Base-by-base conservation (phyloP, 495 filamentous ascomycete genomes). In the Geopyxis carbonaria region DNA sequence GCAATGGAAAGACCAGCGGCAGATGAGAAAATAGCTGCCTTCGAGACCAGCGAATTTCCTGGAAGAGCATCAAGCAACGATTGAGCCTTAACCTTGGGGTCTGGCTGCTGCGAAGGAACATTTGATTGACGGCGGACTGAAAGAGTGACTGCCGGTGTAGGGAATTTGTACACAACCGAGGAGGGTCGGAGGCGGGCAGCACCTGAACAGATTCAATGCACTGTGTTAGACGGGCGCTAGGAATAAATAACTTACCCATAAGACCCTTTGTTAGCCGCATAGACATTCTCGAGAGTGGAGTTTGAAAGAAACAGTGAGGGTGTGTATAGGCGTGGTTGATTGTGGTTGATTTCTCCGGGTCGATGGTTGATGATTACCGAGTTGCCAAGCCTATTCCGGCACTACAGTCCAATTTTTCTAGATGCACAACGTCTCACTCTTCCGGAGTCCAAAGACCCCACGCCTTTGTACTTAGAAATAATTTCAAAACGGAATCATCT, bases 11-110 rank as follows among this genome's bases (percentile, higher is more conserved):
- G 57, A 66, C 83, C 86, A 58, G 91, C 83, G 42, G 75, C 76
- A 43, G 83, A 84, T 52, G 89, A 95, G 42, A 99, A 74, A 61
- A 92, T 80, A 56, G 91, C 91, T 46, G 83, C 84, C 74, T 95
- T 99, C 61, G 82, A 84, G 60, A 89, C 61, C 50, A 93, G 68
- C 50, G 69, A 77, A 68, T 69, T 81, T 53, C 86, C 79, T 50
- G 84, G 81, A 31, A 99, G 66, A 45, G 86, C 64, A 53, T 95
- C 79, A 53, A 99, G 64, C 65, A 99, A 78, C 22, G 83, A 91
- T 67, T 93, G 80, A 27, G 91, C 91, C 69, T 87, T 93, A 59
- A 76, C 78, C 64, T 86, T 79, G 55, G 91, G 86, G 45, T 92
- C 83, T 0, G 43, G 30, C 1, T 20, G 24, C 60, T 78, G 68